phyloP scores from a whole-genome alignment of 305 asterid genomes.

The Ilex paraguariensis region DNA sequence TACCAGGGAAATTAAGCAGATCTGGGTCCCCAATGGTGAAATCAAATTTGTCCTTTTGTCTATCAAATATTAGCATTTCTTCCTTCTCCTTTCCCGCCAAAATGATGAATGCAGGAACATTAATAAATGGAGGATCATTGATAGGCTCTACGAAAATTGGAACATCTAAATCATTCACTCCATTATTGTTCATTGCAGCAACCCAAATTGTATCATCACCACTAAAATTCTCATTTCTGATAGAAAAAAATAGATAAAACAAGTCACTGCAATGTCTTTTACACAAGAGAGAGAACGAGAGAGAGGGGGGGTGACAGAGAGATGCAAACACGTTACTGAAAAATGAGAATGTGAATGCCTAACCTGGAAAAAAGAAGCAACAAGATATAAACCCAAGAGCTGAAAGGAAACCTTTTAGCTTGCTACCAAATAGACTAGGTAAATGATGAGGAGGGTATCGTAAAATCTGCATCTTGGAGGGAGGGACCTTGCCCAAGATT shows the following conservation, averaged over 20 bases:
- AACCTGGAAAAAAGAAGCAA: background rate
- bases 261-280: too few relatives aligned
- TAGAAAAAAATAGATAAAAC: slow-evolving; percentile 11
- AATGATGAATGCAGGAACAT: slow-evolving; percentile 54
- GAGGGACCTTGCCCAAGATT: too few relatives aligned
- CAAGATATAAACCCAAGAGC: too few relatives aligned
- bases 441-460: too few relatives aligned
- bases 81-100: slow-evolving; percentile 37
- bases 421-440: too few relatives aligned
- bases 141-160: slow-evolving; percentile 76
- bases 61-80: slow-evolving; percentile 50
- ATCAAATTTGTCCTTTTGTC: slow-evolving; percentile 23
- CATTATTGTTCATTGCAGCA: slow-evolving; percentile 61
- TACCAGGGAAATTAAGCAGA: slow-evolving; percentile 69
- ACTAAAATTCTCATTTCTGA: slow-evolving; percentile 62
- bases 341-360: too few relatives aligned
- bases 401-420: too few relatives aligned
- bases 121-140: slow-evolving; percentile 82
- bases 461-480: too few relatives aligned
- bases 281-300: background rate
- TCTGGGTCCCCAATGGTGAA: slow-evolving; percentile 74
- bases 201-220: slow-evolving; percentile 61
- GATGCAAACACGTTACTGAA: background rate
- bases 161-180: slow-evolving; percentile 54
- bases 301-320: too few relatives aligned